phyloP scores from a whole-genome alignment of 441 rosid genomes.

The Isatis lusitanica region DNA sequence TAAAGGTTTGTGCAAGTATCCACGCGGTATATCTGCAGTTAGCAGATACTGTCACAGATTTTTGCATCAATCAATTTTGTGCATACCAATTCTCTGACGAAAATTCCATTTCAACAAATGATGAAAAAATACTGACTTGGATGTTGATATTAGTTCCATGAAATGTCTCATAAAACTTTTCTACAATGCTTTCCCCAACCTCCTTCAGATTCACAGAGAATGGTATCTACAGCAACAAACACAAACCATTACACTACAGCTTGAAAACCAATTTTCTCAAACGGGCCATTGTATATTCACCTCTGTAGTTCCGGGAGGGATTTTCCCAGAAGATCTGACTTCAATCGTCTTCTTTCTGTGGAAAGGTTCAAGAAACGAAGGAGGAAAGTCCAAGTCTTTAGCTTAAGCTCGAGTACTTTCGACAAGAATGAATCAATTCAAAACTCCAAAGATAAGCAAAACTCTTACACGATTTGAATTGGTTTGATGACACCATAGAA shows the following conservation, averaged over 20 bases:
- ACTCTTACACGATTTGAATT: slow-evolving; percentile 59
- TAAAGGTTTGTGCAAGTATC: slow-evolving; percentile 77
- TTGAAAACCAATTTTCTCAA: neutral
- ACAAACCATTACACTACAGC: neutral
- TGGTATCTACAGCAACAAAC: slow-evolving; percentile 55
- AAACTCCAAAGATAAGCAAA: neutral
- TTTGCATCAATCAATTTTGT: slow-evolving; percentile 31
- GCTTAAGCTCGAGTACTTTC: neutral
- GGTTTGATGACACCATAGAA: slow-evolving; percentile 82
- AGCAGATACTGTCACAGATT: slow-evolving; percentile 67
- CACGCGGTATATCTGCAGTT: slow-evolving; percentile 73
- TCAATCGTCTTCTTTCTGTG: slow-evolving; percentile 64
- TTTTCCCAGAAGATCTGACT: slow-evolving; percentile 65
- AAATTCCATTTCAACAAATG: slow-evolving; percentile 1
- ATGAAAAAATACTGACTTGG: slow-evolving; percentile 55
- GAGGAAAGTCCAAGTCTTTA: neutral
- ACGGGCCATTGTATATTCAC: slow-evolving; percentile 36
- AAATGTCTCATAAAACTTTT: slow-evolving; percentile 76
- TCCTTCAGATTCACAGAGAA: slow-evolving; percentile 61
- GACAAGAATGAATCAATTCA: neutral
- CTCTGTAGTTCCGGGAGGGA: slow-evolving; percentile 82
- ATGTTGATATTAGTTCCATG: slow-evolving; percentile 81
- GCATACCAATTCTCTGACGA: neutral
- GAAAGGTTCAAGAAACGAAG: slow-evolving; percentile 12
- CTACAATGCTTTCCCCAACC: slow-evolving; percentile 50